Base-by-base conservation (phyloP, 805 yeast genomes). In the Metschnikowia henanensis region DNA sequence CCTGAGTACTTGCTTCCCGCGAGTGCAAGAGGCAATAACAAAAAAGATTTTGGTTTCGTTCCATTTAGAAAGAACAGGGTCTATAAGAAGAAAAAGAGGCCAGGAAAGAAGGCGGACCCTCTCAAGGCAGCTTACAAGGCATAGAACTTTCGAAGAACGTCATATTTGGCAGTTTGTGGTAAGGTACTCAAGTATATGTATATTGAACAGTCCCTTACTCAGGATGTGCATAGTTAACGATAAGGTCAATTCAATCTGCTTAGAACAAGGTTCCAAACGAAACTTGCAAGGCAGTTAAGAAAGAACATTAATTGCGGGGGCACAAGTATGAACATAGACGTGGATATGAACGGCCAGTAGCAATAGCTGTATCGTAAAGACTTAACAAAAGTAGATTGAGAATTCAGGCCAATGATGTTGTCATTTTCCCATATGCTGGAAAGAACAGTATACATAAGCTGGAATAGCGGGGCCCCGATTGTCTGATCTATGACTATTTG, bases 1-100 rank as follows among this genome's bases (percentile, higher is more conserved):
- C 99, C 99, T 1, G 90, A 87, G 35, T 94, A 94, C 59, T 72
- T 94, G 53, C 70, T 94, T 50, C 98, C 98, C 6, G 87, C 82
- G 55, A 77, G 80, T 52, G 88, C 86, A 3, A 76, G 91, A 60
- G 62, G 70, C 29, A 68, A 70, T 28, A 75, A 73, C 45, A 69
- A 74, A 26, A 77, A 77, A 47, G 73, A 74, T 32, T 62, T 84
- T 43, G 88, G 88, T 3, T 86, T 85, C 56, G 83, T 85, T 30
- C 92, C 95, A 15, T 85, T 85, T 68, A 79, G 75, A 52, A 81
- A 80, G 53, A 60, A 64, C 58, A 77, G 65, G 54, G 75, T 73
- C 19, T 59, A 60, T 35, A 77, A 77, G 57, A 70, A 69, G 43
- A 71, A 64, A 44, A 68, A 62, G 53, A 64, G 49, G 43, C 65